These are phyloP conservation scores for Thalassiosira livingstoniorum DNA, from an alignment of 352 stramenopile species.

Conservation along the genomic window DNA sequence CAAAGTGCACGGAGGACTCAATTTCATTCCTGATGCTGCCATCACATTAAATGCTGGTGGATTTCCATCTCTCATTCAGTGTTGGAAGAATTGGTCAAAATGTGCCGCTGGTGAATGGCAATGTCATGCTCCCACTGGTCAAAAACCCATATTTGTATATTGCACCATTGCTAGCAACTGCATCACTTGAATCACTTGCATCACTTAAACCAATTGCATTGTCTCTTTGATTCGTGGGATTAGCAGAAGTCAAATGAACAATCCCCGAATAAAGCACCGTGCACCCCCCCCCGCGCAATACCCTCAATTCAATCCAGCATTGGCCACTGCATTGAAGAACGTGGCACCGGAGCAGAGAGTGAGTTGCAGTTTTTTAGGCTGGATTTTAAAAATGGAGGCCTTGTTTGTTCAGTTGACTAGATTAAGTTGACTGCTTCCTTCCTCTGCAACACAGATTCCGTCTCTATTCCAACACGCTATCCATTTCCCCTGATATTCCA, in stretches of 20 bases:
- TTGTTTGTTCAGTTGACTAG: too few relatives aligned
- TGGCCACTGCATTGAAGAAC: conserved; percentile 54
- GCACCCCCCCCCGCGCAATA: conserved; percentile 54
- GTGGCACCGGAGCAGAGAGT: conserved; percentile 48
- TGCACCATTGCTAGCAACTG: too few relatives aligned
- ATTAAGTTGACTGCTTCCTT: too few relatives aligned
- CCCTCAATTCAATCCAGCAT: conserved; percentile 38
- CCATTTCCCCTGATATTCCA: too few relatives aligned
- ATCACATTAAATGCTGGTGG: conserved; percentile 45
- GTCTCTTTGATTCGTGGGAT: background rate
- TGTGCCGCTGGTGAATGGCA: conserved; percentile 48
- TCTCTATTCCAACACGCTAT: too few relatives aligned
- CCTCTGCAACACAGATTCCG: too few relatives aligned
- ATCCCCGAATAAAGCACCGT: conserved; percentile 50
- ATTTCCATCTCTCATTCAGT: conserved; percentile 21
- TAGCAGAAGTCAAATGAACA: conserved; percentile 8
- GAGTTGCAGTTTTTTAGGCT: too few relatives aligned
- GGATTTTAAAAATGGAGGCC: too few relatives aligned
- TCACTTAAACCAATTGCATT: background rate
- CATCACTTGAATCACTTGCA: too few relatives aligned
- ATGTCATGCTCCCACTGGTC: conserved; percentile 31
- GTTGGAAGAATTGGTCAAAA: conserved; percentile 10
- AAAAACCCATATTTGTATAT: background rate
- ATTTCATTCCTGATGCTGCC: conserved; percentile 68
- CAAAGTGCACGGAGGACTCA: conserved; percentile 46